Percentiles rank a stretch among this genome's conserved stretches.
These are phyloP conservation scores for Thelonectria rubi DNA, from an alignment of 2,329 filamentous ascomycete species.

Conservation along the genomic window DNA sequence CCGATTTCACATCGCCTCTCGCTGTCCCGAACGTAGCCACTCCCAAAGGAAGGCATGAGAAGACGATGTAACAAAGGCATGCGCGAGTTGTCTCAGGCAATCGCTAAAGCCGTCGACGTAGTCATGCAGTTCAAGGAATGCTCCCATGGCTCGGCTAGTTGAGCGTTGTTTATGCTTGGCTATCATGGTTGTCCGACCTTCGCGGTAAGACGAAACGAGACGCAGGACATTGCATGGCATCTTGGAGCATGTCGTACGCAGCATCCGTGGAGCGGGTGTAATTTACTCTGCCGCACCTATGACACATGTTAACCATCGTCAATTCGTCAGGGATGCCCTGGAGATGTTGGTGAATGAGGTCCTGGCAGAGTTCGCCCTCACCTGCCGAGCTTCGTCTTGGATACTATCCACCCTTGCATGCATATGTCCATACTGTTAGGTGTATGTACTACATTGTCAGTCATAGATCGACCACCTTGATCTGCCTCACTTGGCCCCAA, in stretches of 20 bases:
- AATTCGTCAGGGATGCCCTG: slow-evolving; percentile 3
- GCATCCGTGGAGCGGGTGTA: not conserved
- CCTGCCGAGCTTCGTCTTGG: slow-evolving; percentile 12
- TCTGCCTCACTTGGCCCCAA: slow-evolving; percentile 14
- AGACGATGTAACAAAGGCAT: slow-evolving; percentile 2
- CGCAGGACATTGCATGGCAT: not conserved
- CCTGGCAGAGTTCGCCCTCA: slow-evolving; percentile 3
- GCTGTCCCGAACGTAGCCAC: slow-evolving; percentile 8
- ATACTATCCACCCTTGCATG: slow-evolving; percentile 26
- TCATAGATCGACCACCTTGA: too few species aligned
- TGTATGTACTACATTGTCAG: too few species aligned
- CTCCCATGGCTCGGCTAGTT: not conserved
- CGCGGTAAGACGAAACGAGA: not conserved
- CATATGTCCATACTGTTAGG: not conserved
- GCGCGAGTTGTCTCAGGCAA: slow-evolving; percentile 4
- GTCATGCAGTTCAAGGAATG: not conserved
- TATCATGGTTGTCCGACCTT: not conserved
- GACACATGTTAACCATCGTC: not conserved
- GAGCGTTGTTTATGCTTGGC: not conserved
- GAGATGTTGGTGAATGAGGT: not conserved
- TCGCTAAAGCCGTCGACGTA: not conserved
- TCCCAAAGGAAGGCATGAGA: slow-evolving; percentile 3
- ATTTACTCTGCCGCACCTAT: slow-evolving; percentile 6
- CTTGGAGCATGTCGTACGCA: not conserved
- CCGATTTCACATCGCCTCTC: slow-evolving; percentile 21